Evolutionary conservation across 495 filamentous ascomycete genomes (phyloP).

Genomic region (Saxispiralis lemnorum): DNA sequence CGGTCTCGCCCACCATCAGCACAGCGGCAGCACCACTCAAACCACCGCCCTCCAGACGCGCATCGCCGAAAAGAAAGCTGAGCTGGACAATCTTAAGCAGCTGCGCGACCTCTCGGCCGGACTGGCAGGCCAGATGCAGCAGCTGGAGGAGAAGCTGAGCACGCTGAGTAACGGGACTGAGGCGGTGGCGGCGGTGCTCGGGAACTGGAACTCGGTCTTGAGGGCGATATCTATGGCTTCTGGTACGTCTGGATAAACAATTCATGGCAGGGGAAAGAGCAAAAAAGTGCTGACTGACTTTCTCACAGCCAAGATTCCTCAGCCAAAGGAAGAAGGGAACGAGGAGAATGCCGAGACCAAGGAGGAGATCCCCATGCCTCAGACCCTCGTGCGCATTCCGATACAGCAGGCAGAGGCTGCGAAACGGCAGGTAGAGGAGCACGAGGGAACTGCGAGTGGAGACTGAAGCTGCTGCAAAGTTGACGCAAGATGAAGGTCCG

Average conservation of each 20-base stretch:
- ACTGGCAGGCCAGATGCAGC: conserved; percentile 79
- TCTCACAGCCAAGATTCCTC: conserved; percentile 37
- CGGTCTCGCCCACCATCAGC: conserved; percentile 28
- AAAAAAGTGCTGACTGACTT: background rate
- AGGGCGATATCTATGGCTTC: conserved; percentile 90
- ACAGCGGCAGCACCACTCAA: conserved; percentile 38
- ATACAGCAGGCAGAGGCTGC: conserved; percentile 35
- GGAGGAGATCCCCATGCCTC: conserved; percentile 41
- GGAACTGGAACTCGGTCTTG: conserved; percentile 93
- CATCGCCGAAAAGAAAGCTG: conserved; percentile 83
- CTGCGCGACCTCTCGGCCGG: conserved; percentile 75
- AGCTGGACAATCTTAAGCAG: conserved; percentile 76
- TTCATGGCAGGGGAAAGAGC: background rate
- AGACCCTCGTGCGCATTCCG: conserved; percentile 67
- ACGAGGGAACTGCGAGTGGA: too few species aligned
- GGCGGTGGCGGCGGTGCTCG: conserved; percentile 80
- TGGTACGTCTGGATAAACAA: conserved; percentile 38
- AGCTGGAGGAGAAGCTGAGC: conserved; percentile 66
- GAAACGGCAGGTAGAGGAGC: conserved; percentile 10
- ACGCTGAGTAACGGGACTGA: conserved; percentile 87
- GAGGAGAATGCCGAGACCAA: conserved; percentile 24
- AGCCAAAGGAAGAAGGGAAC: conserved; percentile 35
- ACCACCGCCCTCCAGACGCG: conserved; percentile 68
- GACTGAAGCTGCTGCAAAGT: too few species aligned
- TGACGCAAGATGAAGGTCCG: too few species aligned